Evolutionary conservation across 306 rosid genomes (phyloP).

Genomic region (Sechiopsis laciniata): DNA sequence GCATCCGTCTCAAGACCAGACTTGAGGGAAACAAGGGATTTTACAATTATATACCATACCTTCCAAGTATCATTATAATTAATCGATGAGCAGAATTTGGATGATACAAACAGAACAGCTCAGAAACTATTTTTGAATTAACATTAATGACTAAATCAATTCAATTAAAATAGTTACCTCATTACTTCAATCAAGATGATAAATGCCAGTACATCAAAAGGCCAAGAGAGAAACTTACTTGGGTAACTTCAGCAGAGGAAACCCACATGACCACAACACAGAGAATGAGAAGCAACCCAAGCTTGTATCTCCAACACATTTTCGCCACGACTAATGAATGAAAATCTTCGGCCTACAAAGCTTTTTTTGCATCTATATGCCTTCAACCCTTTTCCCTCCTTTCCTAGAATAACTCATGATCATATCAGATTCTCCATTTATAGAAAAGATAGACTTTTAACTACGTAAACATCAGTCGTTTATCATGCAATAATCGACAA

Average conservation of each 20-base stretch:
- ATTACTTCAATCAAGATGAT: background rate
- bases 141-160: background rate
- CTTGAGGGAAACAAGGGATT: too few relatives aligned
- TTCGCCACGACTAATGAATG: background rate
- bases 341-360: background rate
- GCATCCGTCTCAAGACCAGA: too few relatives aligned
- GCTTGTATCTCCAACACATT: slow-evolving; percentile 30
- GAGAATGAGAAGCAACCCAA: slow-evolving; percentile 28
- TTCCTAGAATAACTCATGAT: background rate
- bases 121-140: background rate
- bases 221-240: slow-evolving; percentile 22
- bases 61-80: too few relatives aligned
- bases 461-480: background rate
- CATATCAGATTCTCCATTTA: background rate
- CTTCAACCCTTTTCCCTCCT: background rate
- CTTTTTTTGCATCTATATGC: slow-evolving; percentile 12
- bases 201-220: background rate
- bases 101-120: too few relatives aligned
- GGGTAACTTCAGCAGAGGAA: slow-evolving; percentile 32
- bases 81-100: too few relatives aligned
- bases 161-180: background rate
- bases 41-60: too few relatives aligned
- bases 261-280: slow-evolving; percentile 31
- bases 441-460: background rate
- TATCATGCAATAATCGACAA: background rate